Base-by-base conservation (phyloP, 495 filamentous ascomycete genomes). In the Annulohypoxylon nitens region DNA sequence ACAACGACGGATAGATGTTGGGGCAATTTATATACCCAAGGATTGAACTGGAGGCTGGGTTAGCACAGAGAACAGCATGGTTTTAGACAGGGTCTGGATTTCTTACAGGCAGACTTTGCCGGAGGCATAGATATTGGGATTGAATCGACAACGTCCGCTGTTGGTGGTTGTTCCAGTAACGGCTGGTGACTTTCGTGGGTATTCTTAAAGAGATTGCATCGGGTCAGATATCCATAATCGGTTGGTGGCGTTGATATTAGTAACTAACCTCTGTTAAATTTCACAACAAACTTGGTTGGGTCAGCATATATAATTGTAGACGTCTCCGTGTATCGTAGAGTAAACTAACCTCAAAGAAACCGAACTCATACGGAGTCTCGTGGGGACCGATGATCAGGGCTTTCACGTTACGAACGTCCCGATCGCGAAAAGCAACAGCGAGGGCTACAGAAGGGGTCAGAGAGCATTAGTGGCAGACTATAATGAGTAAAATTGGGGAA, bases 351-450 rank as follows among this genome's bases (percentile, higher is more conserved):
- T 97, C 93, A 76, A 97, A 99, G 85, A 97, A 98, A 3, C 95
- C 96, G 76, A 97, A 97, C 75, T 98, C 94, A 79, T 99, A 99
- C 0, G 96, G 95, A 0, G 96, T 97, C 61, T 95, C 95, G 55
- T 96, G 94, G 7, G 97, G 95, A 0, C 96, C 96, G 61, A 99
- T 88, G 68, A 99, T 93, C 55, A 98, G 80, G 37, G 95, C 97
- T 73, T 89, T 90, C 47, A 99, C 92, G 69, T 95, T 91, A 36
- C 94, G 91, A 55, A 98, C 91, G 80, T 99, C 93, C 64, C 88
- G 88, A 78, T 98, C 96, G 37, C 90, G 85, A 76, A 91, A 97
- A 41, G 90, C 90, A 64, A 98, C 93, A 16, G 94, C 93, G 70
- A 98, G 87, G 26, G 94, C 93, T 96, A 61, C 30, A 37, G 25